Conservation (phyloP, 1,284 basidiomycete genomes). For the Papiliotrema laurentii region DNA sequence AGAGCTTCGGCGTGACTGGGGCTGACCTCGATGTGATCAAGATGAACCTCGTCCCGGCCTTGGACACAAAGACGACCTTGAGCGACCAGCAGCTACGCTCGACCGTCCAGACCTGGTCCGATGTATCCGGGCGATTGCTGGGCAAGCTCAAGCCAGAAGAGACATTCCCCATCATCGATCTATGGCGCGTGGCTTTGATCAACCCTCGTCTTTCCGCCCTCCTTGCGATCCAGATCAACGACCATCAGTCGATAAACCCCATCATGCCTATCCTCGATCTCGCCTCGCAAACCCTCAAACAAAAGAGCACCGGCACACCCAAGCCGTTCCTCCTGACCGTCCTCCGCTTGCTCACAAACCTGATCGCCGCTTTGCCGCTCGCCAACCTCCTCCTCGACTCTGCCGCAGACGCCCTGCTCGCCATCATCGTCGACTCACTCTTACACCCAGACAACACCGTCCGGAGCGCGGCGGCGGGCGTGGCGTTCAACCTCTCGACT, state of each 20-base stretch:
- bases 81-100: constrained; percentile 27
- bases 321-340: constrained; percentile 60
- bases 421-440: constrained; percentile 61
- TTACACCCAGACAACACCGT: constrained; percentile 65
- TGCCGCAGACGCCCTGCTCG: constrained; percentile 45
- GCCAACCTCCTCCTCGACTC: constrained; percentile 55
- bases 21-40: constrained; percentile 53
- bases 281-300: constrained; percentile 16
- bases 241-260: constrained; percentile 60
- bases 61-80: constrained; percentile 56
- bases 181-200: constrained; percentile 74
- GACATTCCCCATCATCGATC: constrained; percentile 75
- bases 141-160: constrained; percentile 55
- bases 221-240: constrained; percentile 50
- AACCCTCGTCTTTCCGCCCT: constrained; percentile 56
- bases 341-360: constrained; percentile 69
- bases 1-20: constrained; percentile 55
- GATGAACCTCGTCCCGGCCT: constrained; percentile 57
- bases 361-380: constrained; percentile 58
- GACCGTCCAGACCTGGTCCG: constrained; percentile 50
- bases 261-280: constrained; percentile 52
- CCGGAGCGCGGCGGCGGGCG: constrained; percentile 70
- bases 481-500: constrained; percentile 70
- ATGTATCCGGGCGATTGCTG: constrained; percentile 53
- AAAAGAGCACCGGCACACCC: constrained; percentile 24